phyloP scores from a whole-genome alignment of 306 rosid species.

The Vigna reflexopilosa region DNA sequence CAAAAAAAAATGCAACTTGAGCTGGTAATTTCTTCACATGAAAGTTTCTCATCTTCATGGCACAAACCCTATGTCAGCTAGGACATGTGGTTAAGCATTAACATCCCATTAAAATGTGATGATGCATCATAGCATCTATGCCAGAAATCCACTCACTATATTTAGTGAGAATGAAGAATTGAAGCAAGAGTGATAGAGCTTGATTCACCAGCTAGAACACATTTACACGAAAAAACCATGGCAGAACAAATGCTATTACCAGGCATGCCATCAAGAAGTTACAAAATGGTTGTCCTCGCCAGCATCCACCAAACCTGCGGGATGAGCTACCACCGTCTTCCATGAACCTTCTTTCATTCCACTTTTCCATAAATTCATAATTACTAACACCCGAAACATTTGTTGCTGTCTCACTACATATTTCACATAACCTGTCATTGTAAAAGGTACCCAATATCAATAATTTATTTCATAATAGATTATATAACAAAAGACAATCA shows the following conservation, averaged over 20 bases:
- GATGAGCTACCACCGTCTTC: conserved; percentile 48
- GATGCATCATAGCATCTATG: conserved; percentile 25
- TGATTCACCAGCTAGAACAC: conserved; percentile 67
- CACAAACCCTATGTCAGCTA: conserved; percentile 23
- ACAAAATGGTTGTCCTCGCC: conserved; percentile 95
- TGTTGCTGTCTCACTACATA: conserved; percentile 81
- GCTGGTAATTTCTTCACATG: conserved; percentile 33
- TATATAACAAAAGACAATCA: neutral
- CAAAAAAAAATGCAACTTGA: conserved; percentile 34
- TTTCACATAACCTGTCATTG: conserved; percentile 75
- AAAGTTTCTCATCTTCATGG: conserved; percentile 51
- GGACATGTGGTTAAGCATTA: conserved; percentile 24
- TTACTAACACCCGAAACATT: conserved; percentile 63
- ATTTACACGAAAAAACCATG: conserved; percentile 93
- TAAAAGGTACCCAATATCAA: conserved; percentile 25
- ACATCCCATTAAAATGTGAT: conserved; percentile 6
- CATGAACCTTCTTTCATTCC: conserved; percentile 74
- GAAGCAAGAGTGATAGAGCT: conserved; percentile 31
- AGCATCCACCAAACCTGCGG: conserved; percentile 59
- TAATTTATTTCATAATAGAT: conserved; percentile 25
- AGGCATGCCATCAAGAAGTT: conserved; percentile 98
- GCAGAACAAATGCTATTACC: conserved; percentile 93
- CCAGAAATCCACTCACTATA: conserved; percentile 43
- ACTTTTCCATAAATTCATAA: conserved; percentile 74
- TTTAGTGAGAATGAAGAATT: conserved; percentile 39